Percentiles rank a stretch among this genome's conserved stretches.
Conservation (phyloP, 148 eudicot genomes). For the Chenopodium berlandieri region DNA sequence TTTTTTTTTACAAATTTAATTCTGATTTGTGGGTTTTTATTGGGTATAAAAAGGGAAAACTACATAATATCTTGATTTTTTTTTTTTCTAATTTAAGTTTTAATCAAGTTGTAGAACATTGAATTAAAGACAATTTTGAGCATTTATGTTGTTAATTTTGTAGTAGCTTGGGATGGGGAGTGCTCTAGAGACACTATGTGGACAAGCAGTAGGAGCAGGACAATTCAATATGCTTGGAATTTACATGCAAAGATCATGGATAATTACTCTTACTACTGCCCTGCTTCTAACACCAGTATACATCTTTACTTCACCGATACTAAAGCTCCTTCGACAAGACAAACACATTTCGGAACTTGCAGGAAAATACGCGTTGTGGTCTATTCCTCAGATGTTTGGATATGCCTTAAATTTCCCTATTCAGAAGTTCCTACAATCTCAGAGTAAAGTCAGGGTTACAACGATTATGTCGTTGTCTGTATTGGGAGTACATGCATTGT, state of each 20-base stretch:
- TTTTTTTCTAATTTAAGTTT: too few relatives aligned
- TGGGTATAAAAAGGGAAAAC: too few relatives aligned
- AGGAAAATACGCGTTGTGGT: constrained; percentile 47
- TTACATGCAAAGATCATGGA: constrained; percentile 57
- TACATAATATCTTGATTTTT: too few relatives aligned
- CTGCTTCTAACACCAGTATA: constrained; percentile 36
- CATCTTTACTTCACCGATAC: constrained; percentile 39
- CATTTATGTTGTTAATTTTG: background rate
- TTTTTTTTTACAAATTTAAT: too few relatives aligned
- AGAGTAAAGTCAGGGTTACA: constrained; percentile 55
- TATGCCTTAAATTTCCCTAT: constrained; percentile 44
- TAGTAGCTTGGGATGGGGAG: constrained; percentile 46
- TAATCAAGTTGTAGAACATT: background rate
- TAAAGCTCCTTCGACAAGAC: constrained; percentile 34
- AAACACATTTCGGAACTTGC: constrained; percentile 34
- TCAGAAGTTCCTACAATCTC: constrained; percentile 53
- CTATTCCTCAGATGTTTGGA: constrained; percentile 50
- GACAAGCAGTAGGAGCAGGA: constrained; percentile 63
- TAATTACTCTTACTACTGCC: constrained; percentile 32
- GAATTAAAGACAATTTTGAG: background rate
- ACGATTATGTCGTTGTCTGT: constrained; percentile 30
- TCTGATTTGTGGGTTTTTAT: too few relatives aligned
- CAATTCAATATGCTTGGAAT: constrained; percentile 48
- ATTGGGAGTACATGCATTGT: constrained; percentile 32
- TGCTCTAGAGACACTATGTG: constrained; percentile 57